Conservation (phyloP, 768 basidiomycete species). For the Mycena indigotica region DNA sequence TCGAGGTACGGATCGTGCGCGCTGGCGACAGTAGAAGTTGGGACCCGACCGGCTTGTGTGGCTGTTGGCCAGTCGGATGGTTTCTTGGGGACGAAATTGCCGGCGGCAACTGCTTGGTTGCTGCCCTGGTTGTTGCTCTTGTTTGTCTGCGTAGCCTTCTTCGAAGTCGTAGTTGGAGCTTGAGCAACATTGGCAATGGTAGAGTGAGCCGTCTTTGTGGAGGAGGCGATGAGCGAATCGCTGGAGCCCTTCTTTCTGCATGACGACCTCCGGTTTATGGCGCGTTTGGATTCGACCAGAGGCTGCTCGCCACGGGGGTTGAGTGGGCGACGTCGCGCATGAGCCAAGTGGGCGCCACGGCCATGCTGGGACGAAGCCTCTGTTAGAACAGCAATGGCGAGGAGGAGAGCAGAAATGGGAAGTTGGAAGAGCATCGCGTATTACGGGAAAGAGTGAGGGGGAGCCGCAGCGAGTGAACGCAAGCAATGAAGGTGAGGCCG, state of each 20-base stretch:
- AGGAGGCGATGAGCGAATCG: slow-evolving; percentile 1
- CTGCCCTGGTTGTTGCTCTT: slow-evolving; percentile 11
- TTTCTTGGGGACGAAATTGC: slow-evolving; percentile 18
- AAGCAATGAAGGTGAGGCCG: slow-evolving; percentile 14
- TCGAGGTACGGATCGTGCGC: slow-evolving; percentile 30
- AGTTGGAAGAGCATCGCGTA: slow-evolving; percentile 28
- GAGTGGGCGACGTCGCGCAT: slow-evolving; percentile 28
- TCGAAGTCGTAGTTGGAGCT: slow-evolving; percentile 1
- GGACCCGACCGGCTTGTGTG: slow-evolving; percentile 27
- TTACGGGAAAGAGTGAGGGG: slow-evolving; percentile 9
- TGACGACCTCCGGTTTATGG: slow-evolving; percentile 10
- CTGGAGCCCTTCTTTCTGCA: slow-evolving; percentile 12
- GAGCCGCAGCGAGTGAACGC: slow-evolving; percentile 13
- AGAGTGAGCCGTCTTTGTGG: slow-evolving; percentile 7
- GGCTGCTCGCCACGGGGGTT: slow-evolving; percentile 22
- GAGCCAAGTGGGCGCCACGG: slow-evolving; percentile 23
- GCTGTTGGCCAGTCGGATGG: slow-evolving; percentile 30
- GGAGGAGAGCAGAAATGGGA: slow-evolving; percentile 25
- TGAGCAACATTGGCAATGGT: slow-evolving; percentile 5
- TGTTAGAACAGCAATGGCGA: slow-evolving; percentile 25
- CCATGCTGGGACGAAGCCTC: slow-evolving; percentile 24
- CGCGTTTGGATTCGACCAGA: neutral
- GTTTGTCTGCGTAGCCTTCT: slow-evolving; percentile 1
- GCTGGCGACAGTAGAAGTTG: slow-evolving; percentile 28
- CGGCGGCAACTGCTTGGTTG: slow-evolving; percentile 21